Evolutionary conservation across 1,284 basidiomycete species (phyloP).

Genomic region (Ganoderma lingzhi): DNA sequence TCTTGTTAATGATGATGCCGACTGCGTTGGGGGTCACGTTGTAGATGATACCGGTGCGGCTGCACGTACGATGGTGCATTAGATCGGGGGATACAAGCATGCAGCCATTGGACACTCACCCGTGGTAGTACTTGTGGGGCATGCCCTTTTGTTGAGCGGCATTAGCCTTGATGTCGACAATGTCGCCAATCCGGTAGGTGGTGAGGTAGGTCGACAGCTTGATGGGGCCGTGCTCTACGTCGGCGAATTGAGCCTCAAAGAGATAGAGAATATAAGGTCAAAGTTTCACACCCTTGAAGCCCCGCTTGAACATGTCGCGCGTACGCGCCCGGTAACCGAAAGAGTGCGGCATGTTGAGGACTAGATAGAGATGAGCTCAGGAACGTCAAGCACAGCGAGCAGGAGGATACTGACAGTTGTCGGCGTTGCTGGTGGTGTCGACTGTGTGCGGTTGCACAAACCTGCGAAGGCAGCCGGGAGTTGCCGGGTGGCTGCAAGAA

Average conservation of each 20-base stretch:
- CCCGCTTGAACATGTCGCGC: conserved; percentile 99
- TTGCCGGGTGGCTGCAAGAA: conserved; percentile 45
- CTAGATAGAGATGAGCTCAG: conserved; percentile 43
- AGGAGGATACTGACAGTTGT: conserved; percentile 46
- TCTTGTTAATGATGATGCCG: conserved; percentile 98
- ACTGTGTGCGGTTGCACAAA: conserved; percentile 31
- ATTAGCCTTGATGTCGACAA: conserved; percentile 99
- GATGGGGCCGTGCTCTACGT: conserved; percentile 88
- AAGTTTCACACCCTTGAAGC: conserved; percentile 83
- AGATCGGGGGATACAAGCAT: neutral
- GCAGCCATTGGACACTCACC: conserved; percentile 53
- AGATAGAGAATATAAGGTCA: conserved; percentile 21
- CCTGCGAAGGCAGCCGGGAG: conserved; percentile 30
- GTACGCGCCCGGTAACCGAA: conserved; percentile 99
- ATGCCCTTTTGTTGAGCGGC: conserved; percentile 99
- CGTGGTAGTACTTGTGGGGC: conserved; percentile 98
- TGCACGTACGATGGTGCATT: conserved; percentile 41
- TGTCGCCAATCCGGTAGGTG: conserved; percentile 95
- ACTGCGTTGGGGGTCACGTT: conserved; percentile 96
- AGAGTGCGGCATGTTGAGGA: conserved; percentile 96
- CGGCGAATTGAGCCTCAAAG: conserved; percentile 21
- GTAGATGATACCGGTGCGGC: conserved; percentile 97
- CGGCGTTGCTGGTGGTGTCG: conserved; percentile 50
- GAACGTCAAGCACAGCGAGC: conserved; percentile 35
- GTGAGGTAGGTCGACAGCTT: conserved; percentile 94